phyloP scores from a whole-genome alignment of 805 yeast species.

The Kodamaea fukazawae region DNA sequence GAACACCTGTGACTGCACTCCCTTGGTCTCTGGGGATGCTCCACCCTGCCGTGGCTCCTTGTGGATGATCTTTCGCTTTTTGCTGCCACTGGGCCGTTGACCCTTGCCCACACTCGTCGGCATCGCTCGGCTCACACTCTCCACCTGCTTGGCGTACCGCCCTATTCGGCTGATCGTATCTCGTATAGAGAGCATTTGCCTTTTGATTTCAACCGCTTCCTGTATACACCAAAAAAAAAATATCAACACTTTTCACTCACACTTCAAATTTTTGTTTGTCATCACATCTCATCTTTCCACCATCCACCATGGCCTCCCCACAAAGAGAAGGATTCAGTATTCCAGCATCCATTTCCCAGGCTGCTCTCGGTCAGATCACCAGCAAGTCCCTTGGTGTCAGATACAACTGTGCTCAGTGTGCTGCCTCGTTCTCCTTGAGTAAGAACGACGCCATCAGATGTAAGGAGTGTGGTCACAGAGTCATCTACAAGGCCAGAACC shows the following conservation, averaged over 20 bases:
- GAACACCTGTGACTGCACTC: constrained; percentile 22
- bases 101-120: too few relatives aligned
- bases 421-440: constrained; percentile 78
- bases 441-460: constrained; percentile 97
- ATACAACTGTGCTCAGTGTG: constrained; percentile 96
- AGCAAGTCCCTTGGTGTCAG: constrained; percentile 74
- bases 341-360: constrained; percentile 68
- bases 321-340: constrained; percentile 87
- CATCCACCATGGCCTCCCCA: constrained; percentile 38
- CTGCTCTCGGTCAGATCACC: constrained; percentile 79
- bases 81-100: too few relatives aligned
- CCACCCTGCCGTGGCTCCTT: too few relatives aligned
- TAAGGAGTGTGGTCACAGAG: constrained; percentile 98
- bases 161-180: constrained; percentile 35
- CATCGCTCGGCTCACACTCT: too few relatives aligned
- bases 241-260: constrained; percentile 3
- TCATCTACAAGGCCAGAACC: constrained; percentile 93
- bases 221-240: constrained; percentile 1
- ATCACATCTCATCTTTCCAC: constrained; percentile 9
- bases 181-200: constrained; percentile 28
- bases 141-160: constrained; percentile 28
- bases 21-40: too few relatives aligned
- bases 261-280: constrained; percentile 3
- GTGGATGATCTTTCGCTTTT: too few relatives aligned
- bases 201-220: constrained; percentile 3